phyloP scores from a whole-genome alignment of 768 basidiomycete genomes.

The Coprinopsis strossmayeri region DNA sequence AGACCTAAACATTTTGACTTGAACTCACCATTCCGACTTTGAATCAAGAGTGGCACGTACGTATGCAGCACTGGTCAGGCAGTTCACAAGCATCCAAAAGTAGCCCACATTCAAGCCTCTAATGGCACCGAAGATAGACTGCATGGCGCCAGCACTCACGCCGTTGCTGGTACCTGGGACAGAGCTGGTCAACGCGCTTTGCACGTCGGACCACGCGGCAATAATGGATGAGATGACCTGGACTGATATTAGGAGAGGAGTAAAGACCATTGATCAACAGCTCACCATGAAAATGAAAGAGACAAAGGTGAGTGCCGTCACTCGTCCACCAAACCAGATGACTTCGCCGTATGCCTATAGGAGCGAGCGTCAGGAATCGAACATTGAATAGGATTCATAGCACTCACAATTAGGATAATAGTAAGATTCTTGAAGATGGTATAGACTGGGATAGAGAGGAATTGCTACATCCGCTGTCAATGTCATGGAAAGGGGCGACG shows the following conservation, averaged over 20 bases:
- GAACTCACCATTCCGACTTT: no score
- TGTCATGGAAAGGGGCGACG: neutral
- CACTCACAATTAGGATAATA: conserved; percentile 95
- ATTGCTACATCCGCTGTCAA: conserved; percentile 60
- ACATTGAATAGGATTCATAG: conserved; percentile 12
- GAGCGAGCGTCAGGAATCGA: conserved; percentile 6
- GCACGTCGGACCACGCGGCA: conserved; percentile 94
- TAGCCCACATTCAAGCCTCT: conserved; percentile 71
- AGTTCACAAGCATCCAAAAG: conserved; percentile 95
- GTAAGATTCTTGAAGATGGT: conserved; percentile 99
- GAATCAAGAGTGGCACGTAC: no score
- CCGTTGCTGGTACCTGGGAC: conserved; percentile 28
- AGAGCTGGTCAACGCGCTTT: conserved; percentile 32
- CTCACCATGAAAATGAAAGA: conserved; percentile 90
- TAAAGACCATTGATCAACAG: neutral
- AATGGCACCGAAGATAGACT: conserved; percentile 40
- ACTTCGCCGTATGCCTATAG: conserved; percentile 93
- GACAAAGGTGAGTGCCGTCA: conserved; percentile 81
- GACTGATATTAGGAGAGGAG: neutral
- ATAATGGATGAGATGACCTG: conserved; percentile 90
- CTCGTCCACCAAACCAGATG: conserved; percentile 88
- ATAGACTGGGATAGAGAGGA: conserved; percentile 92
- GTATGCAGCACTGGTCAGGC: conserved; percentile 83
- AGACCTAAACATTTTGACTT: conserved; percentile 48
- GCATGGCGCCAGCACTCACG: conserved; percentile 27